Evolutionary conservation across 192 early-diverging fungal species (phyloP), one percentile per base, ranked within the genome.

Genomic region (Coemansia sp.): DNA sequence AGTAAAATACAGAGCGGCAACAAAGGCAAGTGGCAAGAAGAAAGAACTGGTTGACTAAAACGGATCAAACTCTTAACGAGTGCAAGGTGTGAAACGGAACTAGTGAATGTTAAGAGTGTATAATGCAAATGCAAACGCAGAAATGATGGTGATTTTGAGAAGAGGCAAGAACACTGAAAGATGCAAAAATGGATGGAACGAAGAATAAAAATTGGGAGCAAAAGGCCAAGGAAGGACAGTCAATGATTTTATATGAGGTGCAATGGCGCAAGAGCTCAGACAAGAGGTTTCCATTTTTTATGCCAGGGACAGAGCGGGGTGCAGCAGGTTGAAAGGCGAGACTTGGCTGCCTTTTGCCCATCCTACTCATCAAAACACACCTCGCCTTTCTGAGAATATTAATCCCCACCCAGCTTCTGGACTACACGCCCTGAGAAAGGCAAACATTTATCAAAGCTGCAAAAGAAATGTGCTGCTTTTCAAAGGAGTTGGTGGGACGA

Each of bases 381-480:
- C 42, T 4, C 4, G 15, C 14, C 47, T 48, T 48, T 48, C 47
- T 48, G 19, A 1, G 47, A 15, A 20, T 19, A 48, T 48, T 20
- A 19, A 8, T 8, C 19, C 17, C 47, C 56, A 44, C 11, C 12
- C 40, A 12, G 15, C 15, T n/a, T n/a, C 36, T 37, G 34, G 34
- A 28, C 11, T 38, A 11, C 15, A 4, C 15, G 40, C 40, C 15
- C 14, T n/a, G 40, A 44, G 40, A 21, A 6, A 8, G 38, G n/a
- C 31, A 57, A 36, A 57, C 19, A 59, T 59, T 59, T 59, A 59
- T 59, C 57, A 59, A 44, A 44, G 40, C 40, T 12, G 40, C 11
- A 44, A 44, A n/a, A 44, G 15, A 44, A 44, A 44, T n/a, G 2
- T n/a, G 40, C 31, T 34, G 31, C 31, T 34, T 34, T 34, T 34